These are phyloP conservation scores for Xylaria arbuscula DNA, from an alignment of 2,329 filamentous ascomycete genomes.

Conservation along the genomic window DNA sequence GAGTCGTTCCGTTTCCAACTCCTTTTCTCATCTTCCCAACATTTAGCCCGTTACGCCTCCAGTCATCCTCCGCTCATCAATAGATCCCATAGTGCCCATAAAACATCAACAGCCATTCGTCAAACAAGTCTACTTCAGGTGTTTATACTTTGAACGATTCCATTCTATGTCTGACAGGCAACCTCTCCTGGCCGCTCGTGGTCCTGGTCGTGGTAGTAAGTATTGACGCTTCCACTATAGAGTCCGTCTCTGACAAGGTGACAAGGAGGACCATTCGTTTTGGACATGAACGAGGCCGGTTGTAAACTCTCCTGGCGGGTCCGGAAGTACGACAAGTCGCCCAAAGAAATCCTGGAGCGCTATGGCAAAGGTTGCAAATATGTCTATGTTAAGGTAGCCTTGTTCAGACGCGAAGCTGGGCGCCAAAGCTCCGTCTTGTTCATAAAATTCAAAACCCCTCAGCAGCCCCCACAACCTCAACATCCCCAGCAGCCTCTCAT, in stretches of 20 bases:
- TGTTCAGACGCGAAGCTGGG: neutral
- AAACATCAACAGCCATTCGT: conserved; percentile 3
- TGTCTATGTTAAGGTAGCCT: conserved; percentile 17
- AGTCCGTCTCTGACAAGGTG: neutral
- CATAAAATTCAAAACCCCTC: neutral
- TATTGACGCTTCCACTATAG: neutral
- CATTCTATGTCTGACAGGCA: neutral
- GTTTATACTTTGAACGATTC: neutral
- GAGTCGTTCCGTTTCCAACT: neutral
- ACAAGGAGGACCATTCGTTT: neutral
- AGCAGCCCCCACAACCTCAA: too few relatives aligned
- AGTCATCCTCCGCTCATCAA: conserved; percentile 4
- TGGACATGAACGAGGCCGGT: conserved; percentile 3
- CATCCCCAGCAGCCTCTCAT: neutral
- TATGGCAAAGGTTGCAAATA: neutral
- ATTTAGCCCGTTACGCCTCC: neutral
- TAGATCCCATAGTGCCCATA: neutral
- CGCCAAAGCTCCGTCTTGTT: neutral
- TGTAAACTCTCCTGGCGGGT: neutral
- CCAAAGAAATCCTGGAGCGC: neutral
- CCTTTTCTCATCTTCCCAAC: neutral
- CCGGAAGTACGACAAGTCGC: neutral
- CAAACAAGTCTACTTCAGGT: neutral
- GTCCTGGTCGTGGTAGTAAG: conserved; percentile 1
- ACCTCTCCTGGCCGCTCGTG: neutral